These are phyloP conservation scores for Nemania abortiva DNA, from an alignment of 2,329 filamentous ascomycete genomes.

Conservation along the genomic window DNA sequence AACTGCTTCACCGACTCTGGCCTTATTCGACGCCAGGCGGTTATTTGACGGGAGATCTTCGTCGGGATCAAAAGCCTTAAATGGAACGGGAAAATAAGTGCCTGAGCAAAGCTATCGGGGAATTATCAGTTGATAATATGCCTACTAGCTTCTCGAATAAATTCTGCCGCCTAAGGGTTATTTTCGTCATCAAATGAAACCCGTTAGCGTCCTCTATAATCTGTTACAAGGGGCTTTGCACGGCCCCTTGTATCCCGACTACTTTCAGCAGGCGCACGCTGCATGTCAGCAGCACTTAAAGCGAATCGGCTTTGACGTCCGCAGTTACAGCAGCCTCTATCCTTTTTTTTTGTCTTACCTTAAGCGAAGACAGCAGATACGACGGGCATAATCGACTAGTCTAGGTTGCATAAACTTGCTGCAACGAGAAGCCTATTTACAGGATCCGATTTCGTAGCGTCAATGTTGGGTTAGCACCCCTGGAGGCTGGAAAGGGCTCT, in stretches of 20 bases:
- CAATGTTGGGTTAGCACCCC: constrained; percentile 19
- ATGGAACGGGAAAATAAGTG: constrained; percentile 24
- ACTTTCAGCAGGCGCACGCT: constrained; percentile 32
- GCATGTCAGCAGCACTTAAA: constrained; percentile 38
- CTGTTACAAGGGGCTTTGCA: constrained; percentile 29
- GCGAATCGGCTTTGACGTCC: constrained; percentile 34
- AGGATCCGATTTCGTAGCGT: constrained; percentile 24
- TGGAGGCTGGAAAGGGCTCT: constrained; percentile 19
- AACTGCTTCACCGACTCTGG: constrained; percentile 32
- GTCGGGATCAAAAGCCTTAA: constrained; percentile 19
- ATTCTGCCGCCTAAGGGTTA: constrained; percentile 21
- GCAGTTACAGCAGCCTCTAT: constrained; percentile 31
- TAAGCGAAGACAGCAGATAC: constrained; percentile 28
- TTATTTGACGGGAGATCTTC: constrained; percentile 31
- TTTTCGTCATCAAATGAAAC: constrained; percentile 32
- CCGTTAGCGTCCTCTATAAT: constrained; percentile 23
- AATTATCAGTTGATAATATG: constrained; percentile 16
- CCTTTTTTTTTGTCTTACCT: constrained; percentile 32
- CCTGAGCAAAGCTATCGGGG: background rate
- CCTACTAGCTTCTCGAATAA: constrained; percentile 33
- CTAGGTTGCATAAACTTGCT: constrained; percentile 31
- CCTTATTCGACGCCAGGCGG: constrained; percentile 25
- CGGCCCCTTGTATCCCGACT: constrained; percentile 21
- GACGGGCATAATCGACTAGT: constrained; percentile 22
- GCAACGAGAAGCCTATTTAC: constrained; percentile 24